A percentile compares a stretch with the other conserved stretches of the same genome.
Conservation (phyloP, 2,329 filamentous ascomycete genomes). For the Botryotinia calthae region DNA sequence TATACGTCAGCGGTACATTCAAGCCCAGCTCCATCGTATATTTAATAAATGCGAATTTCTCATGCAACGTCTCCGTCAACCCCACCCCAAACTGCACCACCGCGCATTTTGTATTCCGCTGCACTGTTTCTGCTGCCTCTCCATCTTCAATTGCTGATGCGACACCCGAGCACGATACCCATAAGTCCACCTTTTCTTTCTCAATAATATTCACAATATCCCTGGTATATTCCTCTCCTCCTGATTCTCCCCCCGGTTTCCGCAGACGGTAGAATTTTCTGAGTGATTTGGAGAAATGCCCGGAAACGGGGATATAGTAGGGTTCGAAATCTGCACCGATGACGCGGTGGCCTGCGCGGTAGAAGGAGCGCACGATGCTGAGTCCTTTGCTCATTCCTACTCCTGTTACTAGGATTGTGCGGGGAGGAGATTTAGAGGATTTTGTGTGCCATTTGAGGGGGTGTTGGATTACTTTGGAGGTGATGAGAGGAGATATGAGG, state of each 20-base stretch:
- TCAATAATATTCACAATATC: slow-evolving; percentile 57
- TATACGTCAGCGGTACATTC: slow-evolving; percentile 50
- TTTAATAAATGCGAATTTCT: slow-evolving; percentile 64
- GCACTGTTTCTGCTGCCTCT: slow-evolving; percentile 58
- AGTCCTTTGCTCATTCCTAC: slow-evolving; percentile 72
- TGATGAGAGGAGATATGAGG: slow-evolving; percentile 25
- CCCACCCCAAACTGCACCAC: slow-evolving; percentile 61
- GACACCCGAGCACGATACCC: slow-evolving; percentile 58
- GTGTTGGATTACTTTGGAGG: slow-evolving; percentile 22
- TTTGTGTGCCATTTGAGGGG: slow-evolving; percentile 27
- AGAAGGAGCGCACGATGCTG: slow-evolving; percentile 62
- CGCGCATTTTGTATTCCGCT: slow-evolving; percentile 55
- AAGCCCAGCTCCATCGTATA: slow-evolving; percentile 55
- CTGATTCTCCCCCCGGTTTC: background rate
- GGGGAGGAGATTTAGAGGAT: slow-evolving; percentile 19
- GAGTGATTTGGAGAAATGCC: slow-evolving; percentile 58
- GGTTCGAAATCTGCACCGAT: slow-evolving; percentile 66
- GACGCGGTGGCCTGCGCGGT: slow-evolving; percentile 64
- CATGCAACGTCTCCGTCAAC: slow-evolving; percentile 53
- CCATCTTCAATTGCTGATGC: slow-evolving; percentile 60
- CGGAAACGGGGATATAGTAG: slow-evolving; percentile 47
- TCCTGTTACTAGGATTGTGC: slow-evolving; percentile 67
- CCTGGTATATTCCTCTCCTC: slow-evolving; percentile 51
- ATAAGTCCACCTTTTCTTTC: slow-evolving; percentile 63
- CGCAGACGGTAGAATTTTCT: slow-evolving; percentile 51